Evolutionary conservation across 129 eudicot genomes (phyloP).

Genomic region (Flaveria sonorensis): DNA sequence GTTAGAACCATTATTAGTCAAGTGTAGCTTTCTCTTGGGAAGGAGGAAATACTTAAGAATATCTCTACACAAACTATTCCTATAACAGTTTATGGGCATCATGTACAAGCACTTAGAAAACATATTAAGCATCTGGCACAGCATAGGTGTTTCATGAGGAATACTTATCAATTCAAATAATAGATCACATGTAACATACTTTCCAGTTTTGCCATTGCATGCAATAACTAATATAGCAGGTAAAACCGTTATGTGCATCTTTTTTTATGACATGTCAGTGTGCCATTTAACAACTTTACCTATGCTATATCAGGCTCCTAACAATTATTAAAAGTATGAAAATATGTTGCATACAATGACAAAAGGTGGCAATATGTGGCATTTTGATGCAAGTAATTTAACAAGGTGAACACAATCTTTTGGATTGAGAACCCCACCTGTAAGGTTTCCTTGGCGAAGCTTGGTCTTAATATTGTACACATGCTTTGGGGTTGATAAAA

Average conservation of each 20-base stretch:
- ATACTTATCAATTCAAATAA: neutral
- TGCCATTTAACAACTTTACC: neutral
- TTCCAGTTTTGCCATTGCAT: neutral
- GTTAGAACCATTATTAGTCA: neutral
- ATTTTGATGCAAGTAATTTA: neutral
- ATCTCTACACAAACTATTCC: neutral
- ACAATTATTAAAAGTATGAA: neutral
- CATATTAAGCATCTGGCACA: constrained; percentile 13
- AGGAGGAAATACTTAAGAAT: neutral
- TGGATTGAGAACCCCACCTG: constrained; percentile 47
- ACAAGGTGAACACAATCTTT: constrained; percentile 19
- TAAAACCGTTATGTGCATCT: neutral
- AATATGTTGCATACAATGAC: neutral
- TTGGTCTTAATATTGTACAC: constrained; percentile 79
- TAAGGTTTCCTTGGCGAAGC: constrained; percentile 78
- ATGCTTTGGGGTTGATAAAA: constrained; percentile 76
- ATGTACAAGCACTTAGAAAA: constrained; percentile 9
- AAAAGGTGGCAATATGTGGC: neutral
- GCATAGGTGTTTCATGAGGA: neutral
- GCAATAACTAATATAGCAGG: neutral
- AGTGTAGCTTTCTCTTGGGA: neutral
- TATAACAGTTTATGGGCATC: constrained; percentile 3
- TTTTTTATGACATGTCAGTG: neutral
- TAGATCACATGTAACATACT: neutral
- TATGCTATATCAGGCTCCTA: neutral